Percentiles rank a stretch among this genome's conserved stretches.
These are phyloP conservation scores for Bothriochloa decipiens DNA, from an alignment of 176 grass and related monocot species.

Conservation along the genomic window DNA sequence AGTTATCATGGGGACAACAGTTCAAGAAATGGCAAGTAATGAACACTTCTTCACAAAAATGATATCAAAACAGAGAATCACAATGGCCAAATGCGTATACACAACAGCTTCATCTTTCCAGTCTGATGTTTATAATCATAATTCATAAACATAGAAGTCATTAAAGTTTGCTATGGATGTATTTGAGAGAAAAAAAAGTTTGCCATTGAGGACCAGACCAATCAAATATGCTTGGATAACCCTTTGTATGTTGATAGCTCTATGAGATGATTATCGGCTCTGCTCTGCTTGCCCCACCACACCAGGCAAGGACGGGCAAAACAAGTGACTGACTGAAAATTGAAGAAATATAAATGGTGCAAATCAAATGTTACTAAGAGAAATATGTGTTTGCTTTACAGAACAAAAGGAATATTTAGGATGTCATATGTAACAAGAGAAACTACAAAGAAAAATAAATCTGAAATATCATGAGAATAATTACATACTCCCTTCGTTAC, in stretches of 20 bases:
- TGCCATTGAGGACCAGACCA: background rate
- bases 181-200: background rate
- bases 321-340: conserved; percentile 2
- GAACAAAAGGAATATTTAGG: conserved; percentile 7
- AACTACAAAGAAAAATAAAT: background rate
- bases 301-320: background rate
- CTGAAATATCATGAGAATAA: conserved; percentile 36
- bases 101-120: conserved; percentile 12
- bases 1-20: conserved; percentile 4
- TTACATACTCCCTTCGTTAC: too few species aligned
- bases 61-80: conserved; percentile 24
- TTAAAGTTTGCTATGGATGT: background rate
- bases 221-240: conserved; percentile 11
- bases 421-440: conserved; percentile 26
- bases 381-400: conserved; percentile 23
- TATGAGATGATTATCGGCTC: background rate
- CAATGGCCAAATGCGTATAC: background rate
- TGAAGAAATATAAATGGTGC: conserved; percentile 22
- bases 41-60: conserved; percentile 14
- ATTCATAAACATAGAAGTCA: background rate
- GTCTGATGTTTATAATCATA: conserved; percentile 19
- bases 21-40: conserved; percentile 7
- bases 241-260: background rate
- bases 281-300: too few species aligned
- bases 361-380: conserved; percentile 2